These are phyloP conservation scores for Yamadazyma oceani DNA, from an alignment of 1,139 yeast species.

Conservation along the genomic window DNA sequence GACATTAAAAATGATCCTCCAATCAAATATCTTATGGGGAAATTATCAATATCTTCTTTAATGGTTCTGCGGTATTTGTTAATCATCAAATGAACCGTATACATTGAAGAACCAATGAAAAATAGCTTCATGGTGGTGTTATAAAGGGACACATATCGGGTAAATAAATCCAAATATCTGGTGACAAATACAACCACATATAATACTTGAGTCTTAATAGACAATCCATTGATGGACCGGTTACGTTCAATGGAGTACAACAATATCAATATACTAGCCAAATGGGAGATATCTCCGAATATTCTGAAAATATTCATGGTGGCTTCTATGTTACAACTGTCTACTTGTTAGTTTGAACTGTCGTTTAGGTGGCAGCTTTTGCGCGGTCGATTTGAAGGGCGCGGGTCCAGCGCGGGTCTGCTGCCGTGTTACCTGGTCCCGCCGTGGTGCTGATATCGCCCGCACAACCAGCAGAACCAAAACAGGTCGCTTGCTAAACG, in stretches of 20 bases:
- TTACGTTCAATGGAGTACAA: constrained; percentile 67
- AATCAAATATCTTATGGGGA: constrained; percentile 70
- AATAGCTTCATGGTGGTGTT: constrained; percentile 79
- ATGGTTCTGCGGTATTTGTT: constrained; percentile 59
- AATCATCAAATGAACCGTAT: constrained; percentile 73
- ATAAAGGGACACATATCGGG: constrained; percentile 65
- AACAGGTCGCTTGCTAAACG: no score
- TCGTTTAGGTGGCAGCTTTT: not conserved
- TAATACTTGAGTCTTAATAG: constrained; percentile 82
- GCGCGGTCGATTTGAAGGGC: not conserved
- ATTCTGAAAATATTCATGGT: constrained; percentile 55
- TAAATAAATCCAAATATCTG: constrained; percentile 72
- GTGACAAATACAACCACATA: constrained; percentile 78
- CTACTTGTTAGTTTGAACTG: not conserved
- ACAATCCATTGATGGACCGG: constrained; percentile 76
- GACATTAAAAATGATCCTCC: constrained; percentile 63
- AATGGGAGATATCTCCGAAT: constrained; percentile 78
- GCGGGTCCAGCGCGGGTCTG: no score
- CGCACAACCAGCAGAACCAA: no score
- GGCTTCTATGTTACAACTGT: not conserved
- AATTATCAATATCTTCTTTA: constrained; percentile 59
- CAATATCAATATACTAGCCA: constrained; percentile 74
- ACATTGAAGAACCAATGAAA: constrained; percentile 72
- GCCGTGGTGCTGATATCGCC: no score
- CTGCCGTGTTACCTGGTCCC: no score